These are phyloP conservation scores for Gelatoporia subvermispora DNA, from an alignment of 768 basidiomycete genomes.

Conservation along the genomic window DNA sequence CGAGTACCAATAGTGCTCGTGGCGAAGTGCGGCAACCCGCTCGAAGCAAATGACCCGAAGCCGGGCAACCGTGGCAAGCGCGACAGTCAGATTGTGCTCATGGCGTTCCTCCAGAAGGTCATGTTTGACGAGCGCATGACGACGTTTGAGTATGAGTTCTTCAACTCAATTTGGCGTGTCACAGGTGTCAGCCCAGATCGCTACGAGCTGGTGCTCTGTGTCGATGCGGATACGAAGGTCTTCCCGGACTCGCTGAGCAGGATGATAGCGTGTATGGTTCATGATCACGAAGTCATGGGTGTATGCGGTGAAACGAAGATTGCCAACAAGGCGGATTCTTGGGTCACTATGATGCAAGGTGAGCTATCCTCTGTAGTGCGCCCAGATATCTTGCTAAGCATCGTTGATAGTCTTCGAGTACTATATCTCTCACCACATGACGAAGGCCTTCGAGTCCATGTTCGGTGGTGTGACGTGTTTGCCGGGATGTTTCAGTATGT, in stretches of 20 bases:
- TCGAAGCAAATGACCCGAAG: constrained; percentile 84
- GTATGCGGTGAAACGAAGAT: constrained; percentile 99
- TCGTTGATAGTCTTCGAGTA: constrained; percentile 86
- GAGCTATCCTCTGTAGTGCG: constrained; percentile 28
- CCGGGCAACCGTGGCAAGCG: constrained; percentile 99
- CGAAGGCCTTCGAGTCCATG: constrained; percentile 99
- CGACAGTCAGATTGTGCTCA: constrained; percentile 95
- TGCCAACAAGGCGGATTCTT: constrained; percentile 97
- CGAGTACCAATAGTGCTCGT: constrained; percentile 94
- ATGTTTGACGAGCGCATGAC: constrained; percentile 99
- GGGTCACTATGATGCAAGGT: constrained; percentile 99
- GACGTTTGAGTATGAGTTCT: constrained; percentile 99
- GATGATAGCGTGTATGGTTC: constrained; percentile 95
- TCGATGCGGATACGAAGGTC: constrained; percentile 97
- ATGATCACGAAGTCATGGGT: constrained; percentile 98
- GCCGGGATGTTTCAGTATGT: constrained; percentile 99
- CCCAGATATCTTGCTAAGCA: no score
- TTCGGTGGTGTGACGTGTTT: constrained; percentile 99
- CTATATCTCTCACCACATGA: constrained; percentile 98
- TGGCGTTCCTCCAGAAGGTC: constrained; percentile 97
- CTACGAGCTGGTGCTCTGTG: constrained; percentile 92
- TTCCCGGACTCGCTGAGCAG: constrained; percentile 97
- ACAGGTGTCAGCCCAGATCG: constrained; percentile 95
- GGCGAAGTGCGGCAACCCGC: constrained; percentile 91
- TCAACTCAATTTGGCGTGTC: constrained; percentile 95